phyloP scores from a whole-genome alignment of 2,329 filamentous ascomycete genomes.

The Cladophialophora psammophila region DNA sequence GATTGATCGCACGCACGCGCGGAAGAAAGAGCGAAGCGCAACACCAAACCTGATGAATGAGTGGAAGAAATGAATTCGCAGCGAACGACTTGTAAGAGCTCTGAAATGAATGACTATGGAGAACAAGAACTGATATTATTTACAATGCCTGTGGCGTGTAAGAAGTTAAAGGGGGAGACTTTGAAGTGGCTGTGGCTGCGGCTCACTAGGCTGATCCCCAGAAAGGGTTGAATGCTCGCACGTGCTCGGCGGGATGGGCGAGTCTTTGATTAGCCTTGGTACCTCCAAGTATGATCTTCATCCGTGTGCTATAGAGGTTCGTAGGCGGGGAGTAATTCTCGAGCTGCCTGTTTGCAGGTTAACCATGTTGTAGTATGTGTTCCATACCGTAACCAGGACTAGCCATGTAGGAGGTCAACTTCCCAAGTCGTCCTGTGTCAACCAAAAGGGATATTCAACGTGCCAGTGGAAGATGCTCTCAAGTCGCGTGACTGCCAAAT shows the following conservation, averaged over 20 bases:
- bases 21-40: background rate
- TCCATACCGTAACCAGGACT: background rate
- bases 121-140: background rate
- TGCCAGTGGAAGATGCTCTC: background rate
- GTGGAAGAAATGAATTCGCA: background rate
- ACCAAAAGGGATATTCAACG: background rate
- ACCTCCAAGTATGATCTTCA: background rate
- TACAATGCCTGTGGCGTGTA: background rate
- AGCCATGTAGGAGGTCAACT: background rate
- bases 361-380: too few relatives aligned
- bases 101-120: background rate
- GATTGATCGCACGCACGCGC: background rate
- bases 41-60: background rate
- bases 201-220: background rate
- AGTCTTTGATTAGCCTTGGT: background rate
- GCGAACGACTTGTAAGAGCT: background rate
- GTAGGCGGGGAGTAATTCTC: too few relatives aligned
- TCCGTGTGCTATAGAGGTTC: too few relatives aligned
- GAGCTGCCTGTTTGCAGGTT: too few relatives aligned
- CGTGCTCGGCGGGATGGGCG: background rate
- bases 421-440: background rate
- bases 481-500: constrained; percentile 4
- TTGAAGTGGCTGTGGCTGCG: background rate
- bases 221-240: background rate
- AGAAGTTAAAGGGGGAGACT: background rate